Conservation (phyloP, 192 early-diverging fungal genomes). For the Rhizophagus prolifer region DNA sequence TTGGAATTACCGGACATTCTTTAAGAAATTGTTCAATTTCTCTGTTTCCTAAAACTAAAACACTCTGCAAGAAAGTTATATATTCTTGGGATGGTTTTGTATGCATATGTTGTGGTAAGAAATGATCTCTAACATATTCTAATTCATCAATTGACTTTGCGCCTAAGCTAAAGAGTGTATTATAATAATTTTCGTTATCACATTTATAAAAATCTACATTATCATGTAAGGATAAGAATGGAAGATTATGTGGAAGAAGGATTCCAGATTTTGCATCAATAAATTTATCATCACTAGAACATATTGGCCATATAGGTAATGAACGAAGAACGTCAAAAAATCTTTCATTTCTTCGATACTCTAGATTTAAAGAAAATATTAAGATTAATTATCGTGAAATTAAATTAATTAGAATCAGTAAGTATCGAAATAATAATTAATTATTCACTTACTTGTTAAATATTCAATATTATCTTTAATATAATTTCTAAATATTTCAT, state of each 20-base stretch:
- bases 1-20: not conserved
- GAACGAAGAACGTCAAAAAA: not conserved
- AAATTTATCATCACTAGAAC: not conserved
- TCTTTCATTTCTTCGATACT: not conserved
- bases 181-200: not conserved
- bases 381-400: not conserved
- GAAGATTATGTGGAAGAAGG: not conserved
- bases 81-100: not conserved
- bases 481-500: not conserved
- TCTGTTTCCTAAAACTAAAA: not conserved
- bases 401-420: not conserved
- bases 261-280: not conserved
- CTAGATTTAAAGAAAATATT: not conserved
- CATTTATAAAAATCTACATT: not conserved
- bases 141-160: not conserved
- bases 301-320: not conserved
- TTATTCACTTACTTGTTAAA: not conserved
- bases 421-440: not conserved
- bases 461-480: not conserved
- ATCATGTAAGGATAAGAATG: not conserved
- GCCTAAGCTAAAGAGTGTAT: not conserved
- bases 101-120: not conserved
- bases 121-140: not conserved
- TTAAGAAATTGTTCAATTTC: not conserved
- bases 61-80: not conserved